Base-by-base conservation (phyloP, 495 filamentous ascomycete species). In the Lentithecium fluviatile region DNA sequence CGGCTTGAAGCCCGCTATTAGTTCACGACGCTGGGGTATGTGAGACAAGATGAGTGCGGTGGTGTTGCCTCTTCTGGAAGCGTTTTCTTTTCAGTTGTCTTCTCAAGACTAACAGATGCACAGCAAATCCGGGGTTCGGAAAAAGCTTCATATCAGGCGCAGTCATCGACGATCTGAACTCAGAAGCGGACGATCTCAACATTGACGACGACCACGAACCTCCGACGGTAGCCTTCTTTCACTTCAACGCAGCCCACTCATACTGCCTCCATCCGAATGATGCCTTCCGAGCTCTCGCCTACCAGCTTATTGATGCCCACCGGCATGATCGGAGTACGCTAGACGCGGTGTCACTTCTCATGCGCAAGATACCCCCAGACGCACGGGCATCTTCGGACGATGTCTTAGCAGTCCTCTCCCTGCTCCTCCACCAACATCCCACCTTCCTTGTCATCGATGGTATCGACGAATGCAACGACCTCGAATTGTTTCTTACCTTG, bases 391-490 rank as follows among this genome's bases (percentile, higher is more conserved):
- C 63, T 15, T 61, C 46, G 1, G 58, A 66, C 34, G 63, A 66
- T 37, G 57, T 57, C 2, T 5, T 66, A 15, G 56, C 51, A 15
- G 58, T 66, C 19, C 45, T 61, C 0, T 11, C 50, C 24, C 24
- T 66, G 1, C 58, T 66, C 8, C 24, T 61, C 29, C 51, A 51
- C 5, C 63, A 66, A 25, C 58, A 61, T 38, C 46, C 63, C 10
- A 66, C 63, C 2, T 66, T 66, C 19, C 38, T 66, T 3, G 63
- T 66, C 26, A 51, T 66, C 23, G 63, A 66, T 32, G 63, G 63
- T 6, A 42, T 66, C 17, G 58, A 66, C 32, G 63, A 66, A 61
- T 66, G 63, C 42, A 26, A 8, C 29, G 63, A 66, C 23, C 11
- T 26, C 8, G 25, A 60, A 26, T 8, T 56, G 0, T 53, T 66